phyloP scores from a whole-genome alignment of 495 filamentous ascomycete species.

The Penicillium tannophilum region DNA sequence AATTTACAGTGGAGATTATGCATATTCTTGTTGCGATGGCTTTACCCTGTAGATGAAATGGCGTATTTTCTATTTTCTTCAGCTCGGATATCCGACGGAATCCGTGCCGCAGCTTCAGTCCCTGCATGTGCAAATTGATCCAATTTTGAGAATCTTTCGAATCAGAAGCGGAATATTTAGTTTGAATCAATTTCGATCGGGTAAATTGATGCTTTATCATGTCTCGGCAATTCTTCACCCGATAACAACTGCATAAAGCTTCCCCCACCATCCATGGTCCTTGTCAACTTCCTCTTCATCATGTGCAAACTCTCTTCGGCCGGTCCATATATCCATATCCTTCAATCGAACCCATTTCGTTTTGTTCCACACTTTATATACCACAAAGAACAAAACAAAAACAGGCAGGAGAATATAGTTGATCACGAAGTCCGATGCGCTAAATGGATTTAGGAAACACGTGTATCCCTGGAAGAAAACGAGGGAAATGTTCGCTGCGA shows the following conservation, averaged over 20 bases:
- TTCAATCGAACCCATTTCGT: constrained; percentile 52
- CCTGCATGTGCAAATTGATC: neutral
- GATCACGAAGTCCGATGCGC: constrained; percentile 61
- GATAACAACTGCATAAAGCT: constrained; percentile 26
- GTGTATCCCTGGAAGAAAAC: constrained; percentile 66
- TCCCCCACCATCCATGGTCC: constrained; percentile 18
- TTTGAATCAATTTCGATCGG: neutral
- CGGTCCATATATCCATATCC: constrained; percentile 63
- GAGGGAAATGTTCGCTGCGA: constrained; percentile 62
- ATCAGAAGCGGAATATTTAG: neutral
- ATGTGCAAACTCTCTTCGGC: constrained; percentile 45
- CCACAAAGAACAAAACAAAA: constrained; percentile 59
- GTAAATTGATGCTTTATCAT: neutral
- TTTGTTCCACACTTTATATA: constrained; percentile 61
- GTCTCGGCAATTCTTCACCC: constrained; percentile 17
- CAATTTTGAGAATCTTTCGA: neutral
- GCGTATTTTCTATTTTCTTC: neutral
- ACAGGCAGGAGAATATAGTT: constrained; percentile 69
- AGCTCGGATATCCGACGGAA: constrained; percentile 25
- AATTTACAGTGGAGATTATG: neutral
- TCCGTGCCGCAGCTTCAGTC: constrained; percentile 17
- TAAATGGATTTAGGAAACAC: constrained; percentile 57
- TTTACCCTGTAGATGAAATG: neutral
- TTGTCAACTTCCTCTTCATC: constrained; percentile 16
- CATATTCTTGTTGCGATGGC: neutral